phyloP scores from a whole-genome alignment of 257 asterid genomes.

The Handroanthus guayacan region DNA sequence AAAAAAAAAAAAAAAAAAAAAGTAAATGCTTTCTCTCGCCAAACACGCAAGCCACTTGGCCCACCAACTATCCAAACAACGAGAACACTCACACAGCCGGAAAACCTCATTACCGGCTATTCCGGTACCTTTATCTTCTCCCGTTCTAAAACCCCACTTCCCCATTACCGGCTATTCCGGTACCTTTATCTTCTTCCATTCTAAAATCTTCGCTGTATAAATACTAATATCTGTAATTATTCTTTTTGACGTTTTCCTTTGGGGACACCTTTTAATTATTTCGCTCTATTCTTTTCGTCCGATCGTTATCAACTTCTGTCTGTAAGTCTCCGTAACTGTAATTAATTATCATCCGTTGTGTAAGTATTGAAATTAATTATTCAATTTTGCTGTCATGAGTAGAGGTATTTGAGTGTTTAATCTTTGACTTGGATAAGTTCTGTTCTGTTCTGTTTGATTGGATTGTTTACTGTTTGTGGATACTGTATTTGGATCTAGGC shows the following conservation, averaged over 20 bases:
- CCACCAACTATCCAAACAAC: no score
- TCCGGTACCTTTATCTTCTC: slow-evolving; percentile 12
- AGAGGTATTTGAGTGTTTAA: slow-evolving; percentile 8
- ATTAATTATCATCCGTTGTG: neutral
- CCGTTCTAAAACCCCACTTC: neutral
- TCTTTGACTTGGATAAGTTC: neutral
- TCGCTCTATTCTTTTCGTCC: slow-evolving; percentile 5
- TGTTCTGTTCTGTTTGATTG: slow-evolving; percentile 12
- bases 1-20: no score
- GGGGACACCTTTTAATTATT: neutral
- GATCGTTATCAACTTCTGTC: slow-evolving; percentile 30
- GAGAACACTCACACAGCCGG: no score
- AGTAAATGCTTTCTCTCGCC: slow-evolving; percentile 3
- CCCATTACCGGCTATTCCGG: slow-evolving; percentile 23
- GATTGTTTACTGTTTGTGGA: slow-evolving; percentile 7
- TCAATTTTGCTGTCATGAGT: neutral
- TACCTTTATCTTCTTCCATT: neutral
- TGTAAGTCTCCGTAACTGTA: slow-evolving; percentile 26
- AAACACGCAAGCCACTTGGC: slow-evolving; percentile 15
- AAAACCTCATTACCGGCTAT: slow-evolving; percentile 7
- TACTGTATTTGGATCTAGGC: slow-evolving; percentile 26
- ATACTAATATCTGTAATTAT: neutral
- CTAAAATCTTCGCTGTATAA: neutral
- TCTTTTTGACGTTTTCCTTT: neutral
- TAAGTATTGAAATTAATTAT: neutral